These are phyloP conservation scores for Pholiota microspora DNA, from an alignment of 768 basidiomycete species.

Conservation along the genomic window DNA sequence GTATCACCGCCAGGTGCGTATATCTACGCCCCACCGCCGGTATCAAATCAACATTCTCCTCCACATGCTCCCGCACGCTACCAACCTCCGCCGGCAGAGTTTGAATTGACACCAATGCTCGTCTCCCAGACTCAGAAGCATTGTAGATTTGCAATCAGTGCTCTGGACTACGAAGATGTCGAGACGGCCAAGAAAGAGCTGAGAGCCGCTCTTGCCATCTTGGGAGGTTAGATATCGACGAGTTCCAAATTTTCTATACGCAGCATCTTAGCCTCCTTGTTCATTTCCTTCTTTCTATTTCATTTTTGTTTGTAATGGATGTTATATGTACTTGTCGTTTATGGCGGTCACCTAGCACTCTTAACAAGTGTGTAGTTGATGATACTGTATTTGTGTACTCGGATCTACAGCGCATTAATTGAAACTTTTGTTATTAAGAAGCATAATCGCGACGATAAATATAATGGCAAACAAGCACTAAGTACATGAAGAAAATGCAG, in stretches of 20 bases:
- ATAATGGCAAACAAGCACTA: too few relatives aligned
- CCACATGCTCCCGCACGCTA: constrained; percentile 9
- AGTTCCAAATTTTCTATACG: constrained; percentile 6
- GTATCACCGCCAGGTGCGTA: constrained; percentile 7
- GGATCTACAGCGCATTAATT: too few relatives aligned
- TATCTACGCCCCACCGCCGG: constrained; percentile 12
- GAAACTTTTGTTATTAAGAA: too few relatives aligned
- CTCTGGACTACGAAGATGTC: constrained; percentile 94
- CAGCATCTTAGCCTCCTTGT: neutral
- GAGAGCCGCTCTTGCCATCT: constrained; percentile 63
- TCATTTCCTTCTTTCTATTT: too few relatives aligned
- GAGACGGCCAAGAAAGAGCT: constrained; percentile 86
- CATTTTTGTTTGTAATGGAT: too few relatives aligned
- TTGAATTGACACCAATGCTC: constrained; percentile 60
- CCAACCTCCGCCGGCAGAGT: constrained; percentile 21
- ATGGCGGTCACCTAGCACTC: too few relatives aligned
- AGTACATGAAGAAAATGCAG: too few relatives aligned
- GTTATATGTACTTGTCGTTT: too few relatives aligned
- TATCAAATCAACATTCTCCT: constrained; percentile 18
- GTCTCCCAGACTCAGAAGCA: constrained; percentile 86
- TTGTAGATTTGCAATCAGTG: constrained; percentile 88
- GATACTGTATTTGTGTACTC: too few relatives aligned
- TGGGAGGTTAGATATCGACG: constrained; percentile 58
- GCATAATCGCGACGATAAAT: too few relatives aligned
- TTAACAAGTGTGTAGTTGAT: too few relatives aligned